These are phyloP conservation scores for Fusarium sp. DNA, from an alignment of 2,329 filamentous ascomycete species.

Conservation along the genomic window DNA sequence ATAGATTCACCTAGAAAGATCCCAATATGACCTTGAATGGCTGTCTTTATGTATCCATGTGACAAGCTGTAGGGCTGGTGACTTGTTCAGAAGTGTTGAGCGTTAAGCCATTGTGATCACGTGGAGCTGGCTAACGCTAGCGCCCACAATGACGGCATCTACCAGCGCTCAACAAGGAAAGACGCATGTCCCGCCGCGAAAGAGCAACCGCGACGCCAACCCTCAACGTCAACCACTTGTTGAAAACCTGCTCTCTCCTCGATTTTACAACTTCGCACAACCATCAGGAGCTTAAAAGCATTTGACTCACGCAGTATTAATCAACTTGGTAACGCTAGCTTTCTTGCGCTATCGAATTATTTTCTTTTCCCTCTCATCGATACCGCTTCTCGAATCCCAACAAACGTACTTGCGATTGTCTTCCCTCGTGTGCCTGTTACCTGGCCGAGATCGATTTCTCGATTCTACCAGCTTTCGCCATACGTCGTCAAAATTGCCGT, in stretches of 20 bases:
- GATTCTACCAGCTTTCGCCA: not conserved
- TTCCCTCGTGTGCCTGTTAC: not conserved
- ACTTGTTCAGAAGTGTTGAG: conserved; percentile 25
- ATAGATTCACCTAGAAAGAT: not conserved
- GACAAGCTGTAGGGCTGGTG: conserved; percentile 18
- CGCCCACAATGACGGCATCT: conserved; percentile 49
- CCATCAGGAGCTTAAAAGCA: conserved; percentile 2
- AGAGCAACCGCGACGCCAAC: conserved; percentile 34
- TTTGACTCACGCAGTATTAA: not conserved
- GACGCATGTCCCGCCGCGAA: conserved; percentile 39
- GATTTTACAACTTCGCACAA: conserved; percentile 13
- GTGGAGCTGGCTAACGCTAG: conserved; percentile 42
- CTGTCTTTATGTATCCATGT: conserved; percentile 20
- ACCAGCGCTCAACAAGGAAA: conserved; percentile 45
- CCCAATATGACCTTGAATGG: conserved; percentile 23
- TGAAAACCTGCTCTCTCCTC: conserved; percentile 23
- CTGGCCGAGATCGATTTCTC: not conserved
- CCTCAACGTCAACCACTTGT: conserved; percentile 41
- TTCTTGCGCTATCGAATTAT: conserved; percentile 4
- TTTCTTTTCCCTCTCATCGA: conserved; percentile 2
- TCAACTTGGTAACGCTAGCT: not conserved
- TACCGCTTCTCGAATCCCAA: conserved; percentile 22
- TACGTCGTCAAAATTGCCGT: conserved; percentile 13
- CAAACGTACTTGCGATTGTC: conserved; percentile 10
- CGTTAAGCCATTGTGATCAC: conserved; percentile 35